Base-by-base conservation (phyloP, 306 rosid genomes). In the Fragaria nilgerrensis region DNA sequence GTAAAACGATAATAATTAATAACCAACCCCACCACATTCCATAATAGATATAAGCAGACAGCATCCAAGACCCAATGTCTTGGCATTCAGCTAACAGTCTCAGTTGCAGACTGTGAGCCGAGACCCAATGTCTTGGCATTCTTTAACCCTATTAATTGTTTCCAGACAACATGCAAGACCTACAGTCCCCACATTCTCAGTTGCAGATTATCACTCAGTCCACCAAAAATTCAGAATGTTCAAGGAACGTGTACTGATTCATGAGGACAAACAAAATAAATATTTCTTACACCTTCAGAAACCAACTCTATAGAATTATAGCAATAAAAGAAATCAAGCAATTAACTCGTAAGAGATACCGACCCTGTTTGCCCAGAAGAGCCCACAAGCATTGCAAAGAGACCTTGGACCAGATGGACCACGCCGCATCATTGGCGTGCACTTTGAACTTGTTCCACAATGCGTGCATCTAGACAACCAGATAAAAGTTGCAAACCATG, bases 381-480 rank as follows among this genome's bases (percentile, higher is more conserved):
- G 98, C 43, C 98, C 98, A 58, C 98, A 94, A 34, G 98, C 98
- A 72, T 94, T 94, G 90, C 98, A 94, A 47, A 94, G 97, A 74
- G 98, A 86, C 81, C 98, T 90, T 44, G 97, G 97, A 70, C 98
- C 98, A 81, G 92, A 76, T 59, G 98, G 98, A 27, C 98, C 98
- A 22, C 97, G 92, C 82, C 98, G 92, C 98, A 94, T 94, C 98
- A 94, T 94, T 69, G 98, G 98, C 55, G 98, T 94, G 66, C 85
- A 79, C 84, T 90, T 91, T 47, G 97, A 91, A 82, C 97, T 94
- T 86, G 71, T 86, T 85, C 98, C 97, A 44, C 98, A 94, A 64
- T 94, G 95, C 0, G 88, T 87, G 72, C 98, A 94, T 79, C 98
- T 94, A 83, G 79, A 87, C 45, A 81, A 72, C 72, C 68, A 79